phyloP scores from a whole-genome alignment of 768 basidiomycete species.

The Lentinus brumalis region DNA sequence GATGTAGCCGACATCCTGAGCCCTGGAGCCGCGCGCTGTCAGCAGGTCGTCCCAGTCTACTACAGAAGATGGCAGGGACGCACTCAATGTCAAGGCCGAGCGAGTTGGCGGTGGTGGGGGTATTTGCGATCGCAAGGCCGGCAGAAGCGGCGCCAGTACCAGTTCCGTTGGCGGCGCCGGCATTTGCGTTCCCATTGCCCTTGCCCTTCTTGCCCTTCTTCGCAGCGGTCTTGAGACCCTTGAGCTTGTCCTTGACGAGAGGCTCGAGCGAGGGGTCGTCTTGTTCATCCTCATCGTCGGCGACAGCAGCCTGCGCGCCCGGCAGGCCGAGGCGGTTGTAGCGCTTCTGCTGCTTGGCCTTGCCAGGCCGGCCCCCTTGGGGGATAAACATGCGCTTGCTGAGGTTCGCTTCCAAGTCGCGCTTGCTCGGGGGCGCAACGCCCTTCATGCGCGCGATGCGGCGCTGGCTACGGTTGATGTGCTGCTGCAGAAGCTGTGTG shows the following conservation, averaged over 20 bases:
- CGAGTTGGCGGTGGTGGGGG: slow-evolving; percentile 50
- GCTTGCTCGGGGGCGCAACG: slow-evolving; percentile 49
- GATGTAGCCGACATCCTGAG: slow-evolving; percentile 55
- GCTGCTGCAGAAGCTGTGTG: slow-evolving; percentile 63
- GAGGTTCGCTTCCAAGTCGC: slow-evolving; percentile 48
- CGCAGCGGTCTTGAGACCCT: slow-evolving; percentile 7
- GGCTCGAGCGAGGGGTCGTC: neutral
- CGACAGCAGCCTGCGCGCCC: slow-evolving; percentile 1
- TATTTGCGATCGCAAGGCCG: slow-evolving; percentile 45
- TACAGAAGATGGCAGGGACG: slow-evolving; percentile 24
- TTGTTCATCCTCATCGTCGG: slow-evolving; percentile 3
- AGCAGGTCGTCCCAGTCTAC: neutral
- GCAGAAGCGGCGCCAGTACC: slow-evolving; percentile 17
- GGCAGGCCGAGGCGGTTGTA: slow-evolving; percentile 19
- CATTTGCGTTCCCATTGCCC: slow-evolving; percentile 16
- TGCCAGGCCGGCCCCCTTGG: slow-evolving; percentile 29
- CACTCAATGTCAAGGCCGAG: slow-evolving; percentile 74
- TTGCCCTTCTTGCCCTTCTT: slow-evolving; percentile 5
- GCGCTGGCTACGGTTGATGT: slow-evolving; percentile 63
- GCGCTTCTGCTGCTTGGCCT: slow-evolving; percentile 14
- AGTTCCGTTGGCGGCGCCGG: slow-evolving; percentile 8
- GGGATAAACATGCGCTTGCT: slow-evolving; percentile 43
- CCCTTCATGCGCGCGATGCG: slow-evolving; percentile 74
- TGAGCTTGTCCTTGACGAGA: slow-evolving; percentile 1
- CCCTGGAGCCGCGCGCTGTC: slow-evolving; percentile 32